Percentiles rank a stretch among this genome's conserved stretches.
Evolutionary conservation across 148 eudicot genomes (phyloP).

Genomic region (Spergularia bocconei): DNA sequence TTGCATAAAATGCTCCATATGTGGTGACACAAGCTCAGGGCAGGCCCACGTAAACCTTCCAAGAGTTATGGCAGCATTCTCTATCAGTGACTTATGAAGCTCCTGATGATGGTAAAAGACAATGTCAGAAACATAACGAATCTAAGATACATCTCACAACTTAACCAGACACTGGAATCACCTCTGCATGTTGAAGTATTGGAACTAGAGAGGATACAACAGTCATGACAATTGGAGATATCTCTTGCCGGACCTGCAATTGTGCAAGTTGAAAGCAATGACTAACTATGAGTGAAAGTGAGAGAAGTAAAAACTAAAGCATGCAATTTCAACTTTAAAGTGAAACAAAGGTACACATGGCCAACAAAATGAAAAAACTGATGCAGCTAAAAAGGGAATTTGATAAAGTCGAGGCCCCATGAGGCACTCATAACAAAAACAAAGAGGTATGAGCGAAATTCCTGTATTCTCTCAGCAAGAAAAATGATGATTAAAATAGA

Average conservation of each 20-base stretch:
- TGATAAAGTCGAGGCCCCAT: background rate
- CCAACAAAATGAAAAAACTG: background rate
- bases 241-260: constrained; percentile 77
- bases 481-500: background rate
- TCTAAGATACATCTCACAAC: constrained; percentile 4
- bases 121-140: constrained; percentile 12
- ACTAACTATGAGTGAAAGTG: background rate
- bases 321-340: background rate
- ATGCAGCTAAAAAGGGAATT: background rate
- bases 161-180: constrained; percentile 24
- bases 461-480: background rate
- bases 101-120: constrained; percentile 44
- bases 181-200: constrained; percentile 93
- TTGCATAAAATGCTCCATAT: constrained; percentile 96
- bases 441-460: background rate
- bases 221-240: constrained; percentile 75
- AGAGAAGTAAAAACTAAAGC: background rate
- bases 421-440: background rate
- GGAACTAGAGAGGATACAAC: constrained; percentile 80
- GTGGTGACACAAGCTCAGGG: constrained; percentile 91
- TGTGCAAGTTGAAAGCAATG: constrained; percentile 4
- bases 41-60: constrained; percentile 98
- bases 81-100: constrained; percentile 83
- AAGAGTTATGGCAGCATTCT: constrained; percentile 91
- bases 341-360: background rate